Evolutionary conservation across 495 filamentous ascomycete species (phyloP), one percentile per base, ranked within the genome.

Genomic region (Trichoderma asperelloides): DNA sequence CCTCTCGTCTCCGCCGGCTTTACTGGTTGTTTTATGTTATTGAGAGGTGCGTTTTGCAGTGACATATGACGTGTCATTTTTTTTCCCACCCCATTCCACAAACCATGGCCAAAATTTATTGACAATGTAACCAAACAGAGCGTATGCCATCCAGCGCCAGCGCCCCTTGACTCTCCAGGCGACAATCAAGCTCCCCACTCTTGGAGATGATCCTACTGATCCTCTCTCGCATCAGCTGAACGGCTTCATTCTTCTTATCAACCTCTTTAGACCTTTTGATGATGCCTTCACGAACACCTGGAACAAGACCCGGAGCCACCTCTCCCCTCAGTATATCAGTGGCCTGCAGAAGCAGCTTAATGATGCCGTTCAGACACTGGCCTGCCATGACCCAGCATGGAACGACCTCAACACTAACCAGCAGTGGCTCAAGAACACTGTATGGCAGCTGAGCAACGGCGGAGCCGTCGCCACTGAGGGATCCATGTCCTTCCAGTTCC

Each of bases 361-460:
- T 16, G 85, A 88, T 27, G 84, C 87, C 16, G 76, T 91, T 0
- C 88, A 89, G 0, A 69, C 79, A 0, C 85, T 86, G 67, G 80
- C 91, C 55, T 84, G 86, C 64, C 86, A 85, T 2, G 87, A 93
- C 66, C 84, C 80, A 11, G 89, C 92, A 75, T 84, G 87, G 27
- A 81, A 86, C 21, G 91, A 96, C 71, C 78, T 92, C 11, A 81
- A 86, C 11, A 80, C 86, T 9, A 91, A 89, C 41, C 90, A 93
- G 74, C 86, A 91, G 72, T 96, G 91, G 91, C 82, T 94, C n/a
- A 87, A 90, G 69, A 90, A 89, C 30, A 88, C 89, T 71, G 83
- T 90, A 2, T 95, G 91, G 91, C 88, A 92, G 67, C 73, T 94
- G 60, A 78, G 72, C 65, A 79, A 82, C 47, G 77, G 76, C 62